These are phyloP conservation scores for Delitschia confertaspora DNA, from an alignment of 495 filamentous ascomycete genomes.

Conservation along the genomic window DNA sequence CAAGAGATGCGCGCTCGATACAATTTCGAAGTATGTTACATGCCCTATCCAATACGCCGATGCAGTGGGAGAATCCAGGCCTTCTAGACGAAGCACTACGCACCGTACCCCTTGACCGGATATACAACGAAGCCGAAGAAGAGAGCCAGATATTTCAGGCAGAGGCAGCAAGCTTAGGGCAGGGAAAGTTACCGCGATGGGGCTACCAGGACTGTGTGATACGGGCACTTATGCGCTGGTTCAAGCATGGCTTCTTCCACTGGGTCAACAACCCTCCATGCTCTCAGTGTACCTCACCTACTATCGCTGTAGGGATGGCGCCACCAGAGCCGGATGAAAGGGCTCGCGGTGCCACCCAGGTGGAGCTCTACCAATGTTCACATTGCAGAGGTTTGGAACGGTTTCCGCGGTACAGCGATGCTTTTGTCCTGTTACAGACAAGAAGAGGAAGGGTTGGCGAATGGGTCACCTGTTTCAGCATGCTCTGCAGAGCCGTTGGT, in stretches of 20 bases:
- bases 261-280: slow-evolving; percentile 95
- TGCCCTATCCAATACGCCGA: slow-evolving; percentile 72
- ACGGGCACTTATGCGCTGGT: slow-evolving; percentile 88
- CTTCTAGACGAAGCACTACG: slow-evolving; percentile 86
- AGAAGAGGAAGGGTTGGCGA: slow-evolving; percentile 79
- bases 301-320: slow-evolving; percentile 68
- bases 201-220: slow-evolving; percentile 98
- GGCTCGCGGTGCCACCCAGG: slow-evolving; percentile 73
- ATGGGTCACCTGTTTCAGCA: slow-evolving; percentile 98
- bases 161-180: slow-evolving; percentile 73
- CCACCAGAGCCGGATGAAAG: slow-evolving; percentile 79
- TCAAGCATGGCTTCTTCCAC: slow-evolving; percentile 86
- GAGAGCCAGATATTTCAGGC: slow-evolving; percentile 79
- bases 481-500: slow-evolving; percentile 91
- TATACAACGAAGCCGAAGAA: slow-evolving; percentile 91
- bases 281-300: slow-evolving; percentile 70
- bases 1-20: slow-evolving; percentile 58
- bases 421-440: slow-evolving; percentile 85
- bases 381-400: slow-evolving; percentile 70
- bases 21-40: slow-evolving; percentile 80
- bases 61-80: slow-evolving; percentile 93
- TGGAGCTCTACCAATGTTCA: slow-evolving; percentile 85
- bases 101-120: slow-evolving; percentile 76
- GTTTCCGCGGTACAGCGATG: slow-evolving; percentile 91
- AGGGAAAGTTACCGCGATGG: slow-evolving; percentile 77